phyloP scores from a whole-genome alignment of 2,329 filamentous ascomycete genomes.

The Colletotrichum endophyticum region DNA sequence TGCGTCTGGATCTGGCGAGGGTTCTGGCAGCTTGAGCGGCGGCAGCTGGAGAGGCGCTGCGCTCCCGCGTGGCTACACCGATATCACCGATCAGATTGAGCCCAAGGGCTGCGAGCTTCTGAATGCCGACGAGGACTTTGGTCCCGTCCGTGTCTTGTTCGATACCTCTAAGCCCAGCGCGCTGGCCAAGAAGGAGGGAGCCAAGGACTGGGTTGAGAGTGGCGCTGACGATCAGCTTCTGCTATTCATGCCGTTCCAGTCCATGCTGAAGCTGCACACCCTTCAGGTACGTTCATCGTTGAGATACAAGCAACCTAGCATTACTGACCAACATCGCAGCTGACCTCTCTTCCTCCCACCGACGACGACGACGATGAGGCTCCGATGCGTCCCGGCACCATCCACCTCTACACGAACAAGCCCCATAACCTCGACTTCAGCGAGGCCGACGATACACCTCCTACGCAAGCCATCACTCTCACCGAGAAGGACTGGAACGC shows the following conservation, averaged over 20 bases:
- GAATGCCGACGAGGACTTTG: conserved; percentile 82
- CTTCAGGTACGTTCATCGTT: conserved; percentile 56
- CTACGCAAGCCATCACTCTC: conserved; percentile 82
- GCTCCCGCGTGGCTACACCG: conserved; percentile 79
- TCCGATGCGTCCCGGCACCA: conserved; percentile 79
- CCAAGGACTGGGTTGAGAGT: conserved; percentile 89
- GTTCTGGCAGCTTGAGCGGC: conserved; percentile 46
- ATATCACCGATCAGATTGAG: conserved; percentile 85
- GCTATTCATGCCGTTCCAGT: conserved; percentile 89
- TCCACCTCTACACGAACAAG: conserved; percentile 88
- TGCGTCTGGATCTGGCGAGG: conserved; percentile 39
- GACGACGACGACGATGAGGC: conserved; percentile 72
- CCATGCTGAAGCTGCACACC: conserved; percentile 87
- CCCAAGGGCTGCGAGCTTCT: conserved; percentile 81
- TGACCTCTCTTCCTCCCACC: conserved; percentile 78
- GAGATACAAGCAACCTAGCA: neutral
- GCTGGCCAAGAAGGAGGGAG: conserved; percentile 59
- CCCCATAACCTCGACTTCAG: conserved; percentile 93
- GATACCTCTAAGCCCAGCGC: conserved; percentile 69
- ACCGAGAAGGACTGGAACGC: conserved; percentile 80
- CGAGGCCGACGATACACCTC: conserved; percentile 85
- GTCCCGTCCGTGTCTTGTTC: conserved; percentile 76
- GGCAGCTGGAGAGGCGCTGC: conserved; percentile 74
- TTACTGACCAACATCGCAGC: conserved; percentile 49
- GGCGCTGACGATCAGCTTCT: conserved; percentile 97